Evolutionary conservation across 2,329 filamentous ascomycete genomes (phyloP).

Genomic region (Monosporascus cannonballus): DNA sequence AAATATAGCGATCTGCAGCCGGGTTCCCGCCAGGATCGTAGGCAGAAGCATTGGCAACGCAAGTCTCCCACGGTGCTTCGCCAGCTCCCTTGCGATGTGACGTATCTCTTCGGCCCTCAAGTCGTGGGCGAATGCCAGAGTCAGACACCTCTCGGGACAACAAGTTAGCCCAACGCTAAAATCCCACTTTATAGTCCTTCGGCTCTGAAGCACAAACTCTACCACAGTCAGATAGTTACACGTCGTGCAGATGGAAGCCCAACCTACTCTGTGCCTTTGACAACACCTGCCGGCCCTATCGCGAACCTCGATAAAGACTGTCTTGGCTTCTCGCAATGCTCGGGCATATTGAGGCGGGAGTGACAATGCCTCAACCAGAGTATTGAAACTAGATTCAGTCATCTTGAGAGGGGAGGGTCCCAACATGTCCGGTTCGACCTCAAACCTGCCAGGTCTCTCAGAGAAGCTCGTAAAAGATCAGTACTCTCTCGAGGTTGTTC

Average conservation of each 20-base stretch:
- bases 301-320: background rate
- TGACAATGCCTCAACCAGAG: background rate
- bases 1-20: background rate
- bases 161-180: background rate
- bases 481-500: background rate
- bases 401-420: background rate
- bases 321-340: background rate
- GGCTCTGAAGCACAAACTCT: background rate
- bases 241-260: background rate
- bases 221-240: background rate
- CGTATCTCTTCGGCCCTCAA: background rate
- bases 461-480: background rate
- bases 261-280: background rate
- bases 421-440: background rate
- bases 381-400: background rate
- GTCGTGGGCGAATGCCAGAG: background rate
- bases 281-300: background rate
- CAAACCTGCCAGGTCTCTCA: background rate
- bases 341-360: background rate
- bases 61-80: background rate
- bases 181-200: background rate
- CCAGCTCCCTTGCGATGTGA: background rate
- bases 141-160: background rate
- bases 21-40: background rate
- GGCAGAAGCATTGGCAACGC: background rate